Percentiles rank a stretch among this genome's conserved stretches.
These are phyloP conservation scores for Fusarium illudens DNA, from an alignment of 2,329 filamentous ascomycete species.

Conservation along the genomic window DNA sequence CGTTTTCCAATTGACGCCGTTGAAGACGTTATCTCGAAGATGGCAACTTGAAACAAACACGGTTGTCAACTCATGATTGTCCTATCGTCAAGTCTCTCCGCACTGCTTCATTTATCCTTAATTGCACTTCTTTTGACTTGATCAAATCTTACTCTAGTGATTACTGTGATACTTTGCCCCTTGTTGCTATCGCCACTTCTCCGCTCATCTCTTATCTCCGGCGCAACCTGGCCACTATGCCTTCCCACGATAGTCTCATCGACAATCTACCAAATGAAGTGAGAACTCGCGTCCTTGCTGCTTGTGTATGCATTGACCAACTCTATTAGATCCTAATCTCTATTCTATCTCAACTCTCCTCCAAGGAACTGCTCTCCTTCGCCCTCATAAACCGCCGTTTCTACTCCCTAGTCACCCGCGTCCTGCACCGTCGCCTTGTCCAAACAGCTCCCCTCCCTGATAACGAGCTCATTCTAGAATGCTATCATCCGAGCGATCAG, in stretches of 20 bases:
- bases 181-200: background rate
- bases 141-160: background rate
- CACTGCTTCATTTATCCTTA: background rate
- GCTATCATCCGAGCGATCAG: slow-evolving; percentile 76
- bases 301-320: background rate
- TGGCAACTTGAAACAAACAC: background rate
- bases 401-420: slow-evolving; percentile 67
- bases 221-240: slow-evolving; percentile 9
- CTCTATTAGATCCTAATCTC: slow-evolving; percentile 20
- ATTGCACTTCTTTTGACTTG: background rate
- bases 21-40: slow-evolving; percentile 17
- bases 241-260: slow-evolving; percentile 13
- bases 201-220: background rate
- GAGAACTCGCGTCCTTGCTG: background rate
- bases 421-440: slow-evolving; percentile 71
- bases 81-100: background rate
- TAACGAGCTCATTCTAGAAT: slow-evolving; percentile 77
- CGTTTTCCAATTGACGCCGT: slow-evolving; percentile 14
- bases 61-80: background rate
- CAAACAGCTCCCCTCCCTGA: slow-evolving; percentile 39
- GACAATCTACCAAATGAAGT: slow-evolving; percentile 32
- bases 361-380: slow-evolving; percentile 63
- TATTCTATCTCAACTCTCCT: slow-evolving; percentile 55
- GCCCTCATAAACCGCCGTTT: slow-evolving; percentile 69
- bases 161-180: background rate